Percentiles rank a stretch among this genome's conserved stretches.
These are phyloP conservation scores for Solanum chacoense DNA, from an alignment of 305 asterid species.

Conservation along the genomic window DNA sequence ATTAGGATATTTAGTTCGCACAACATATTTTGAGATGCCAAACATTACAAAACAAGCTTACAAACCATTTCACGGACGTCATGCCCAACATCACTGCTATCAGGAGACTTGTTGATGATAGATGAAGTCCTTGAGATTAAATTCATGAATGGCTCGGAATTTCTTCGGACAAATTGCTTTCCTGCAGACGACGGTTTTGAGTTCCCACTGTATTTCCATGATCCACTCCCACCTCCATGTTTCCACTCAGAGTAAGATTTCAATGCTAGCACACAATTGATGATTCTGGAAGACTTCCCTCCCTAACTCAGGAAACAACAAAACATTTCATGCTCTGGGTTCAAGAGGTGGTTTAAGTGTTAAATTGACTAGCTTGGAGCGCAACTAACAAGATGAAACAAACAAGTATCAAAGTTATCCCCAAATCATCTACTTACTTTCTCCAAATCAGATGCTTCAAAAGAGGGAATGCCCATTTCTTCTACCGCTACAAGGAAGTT, in stretches of 20 bases:
- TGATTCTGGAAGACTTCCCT: constrained; percentile 73
- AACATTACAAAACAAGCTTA: constrained; percentile 5
- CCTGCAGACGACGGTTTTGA: constrained; percentile 40
- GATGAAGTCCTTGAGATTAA: constrained; percentile 52
- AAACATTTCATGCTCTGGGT: not conserved
- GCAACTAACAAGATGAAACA: not conserved
- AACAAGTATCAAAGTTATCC: not conserved
- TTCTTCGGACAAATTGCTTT: constrained; percentile 51
- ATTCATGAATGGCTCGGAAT: constrained; percentile 53
- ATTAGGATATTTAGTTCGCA: constrained; percentile 2
- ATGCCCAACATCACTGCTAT: constrained; percentile 31
- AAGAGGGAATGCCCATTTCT: constrained; percentile 79
- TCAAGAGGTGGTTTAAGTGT: not conserved
- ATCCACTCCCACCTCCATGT: constrained; percentile 63
- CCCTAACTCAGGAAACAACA: constrained; percentile 33
- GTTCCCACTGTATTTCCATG: constrained; percentile 62
- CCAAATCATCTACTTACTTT: constrained; percentile 32
- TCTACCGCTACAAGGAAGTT: constrained; percentile 71
- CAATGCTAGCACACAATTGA: constrained; percentile 65
- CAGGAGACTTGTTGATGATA: constrained; percentile 33
- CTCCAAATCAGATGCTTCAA: constrained; percentile 92
- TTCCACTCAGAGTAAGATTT: constrained; percentile 72
- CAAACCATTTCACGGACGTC: constrained; percentile 45
- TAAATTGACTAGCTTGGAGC: not conserved
- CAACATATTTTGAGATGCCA: not conserved